Percentiles rank a stretch among this genome's conserved stretches.
Conservation (phyloP, 441 rosid species). For the Mallotus japonicus region DNA sequence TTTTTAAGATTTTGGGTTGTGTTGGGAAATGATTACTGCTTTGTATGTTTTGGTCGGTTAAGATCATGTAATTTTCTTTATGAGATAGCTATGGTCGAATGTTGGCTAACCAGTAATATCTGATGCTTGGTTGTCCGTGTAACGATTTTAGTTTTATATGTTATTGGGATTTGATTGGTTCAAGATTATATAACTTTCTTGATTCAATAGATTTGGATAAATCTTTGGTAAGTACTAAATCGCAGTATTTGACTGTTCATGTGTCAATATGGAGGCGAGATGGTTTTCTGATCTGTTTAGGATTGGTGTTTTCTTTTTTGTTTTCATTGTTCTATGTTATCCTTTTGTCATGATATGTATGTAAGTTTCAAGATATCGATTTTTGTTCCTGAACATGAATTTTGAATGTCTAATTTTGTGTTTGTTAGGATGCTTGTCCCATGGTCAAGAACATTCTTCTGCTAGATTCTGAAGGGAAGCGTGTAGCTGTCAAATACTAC, state of each 20-base stretch:
- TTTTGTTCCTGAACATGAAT: background rate
- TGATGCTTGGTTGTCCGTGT: too few species aligned
- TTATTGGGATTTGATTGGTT: background rate
- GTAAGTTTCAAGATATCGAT: background rate
- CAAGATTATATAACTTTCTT: background rate
- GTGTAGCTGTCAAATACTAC: conserved; percentile 80
- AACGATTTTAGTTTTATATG: too few species aligned
- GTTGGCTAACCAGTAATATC: background rate
- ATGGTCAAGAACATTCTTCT: conserved; percentile 80
- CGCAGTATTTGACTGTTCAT: background rate
- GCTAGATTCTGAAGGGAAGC: conserved; percentile 93
- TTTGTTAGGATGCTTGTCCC: conserved; percentile 67
- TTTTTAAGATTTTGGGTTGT: background rate
- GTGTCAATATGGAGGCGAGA: background rate
- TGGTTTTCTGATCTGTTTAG: background rate
- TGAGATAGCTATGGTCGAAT: background rate
- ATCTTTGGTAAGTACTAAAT: background rate
- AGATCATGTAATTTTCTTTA: background rate
- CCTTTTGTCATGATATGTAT: background rate
- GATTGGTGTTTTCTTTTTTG: background rate
- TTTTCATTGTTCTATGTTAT: background rate
- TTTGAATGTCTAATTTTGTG: background rate
- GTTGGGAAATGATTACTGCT: background rate
- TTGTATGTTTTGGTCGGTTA: background rate
- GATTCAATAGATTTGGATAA: background rate